Conservation (phyloP, 1,284 basidiomycete species). For the Sporisorium reilianum region DNA sequence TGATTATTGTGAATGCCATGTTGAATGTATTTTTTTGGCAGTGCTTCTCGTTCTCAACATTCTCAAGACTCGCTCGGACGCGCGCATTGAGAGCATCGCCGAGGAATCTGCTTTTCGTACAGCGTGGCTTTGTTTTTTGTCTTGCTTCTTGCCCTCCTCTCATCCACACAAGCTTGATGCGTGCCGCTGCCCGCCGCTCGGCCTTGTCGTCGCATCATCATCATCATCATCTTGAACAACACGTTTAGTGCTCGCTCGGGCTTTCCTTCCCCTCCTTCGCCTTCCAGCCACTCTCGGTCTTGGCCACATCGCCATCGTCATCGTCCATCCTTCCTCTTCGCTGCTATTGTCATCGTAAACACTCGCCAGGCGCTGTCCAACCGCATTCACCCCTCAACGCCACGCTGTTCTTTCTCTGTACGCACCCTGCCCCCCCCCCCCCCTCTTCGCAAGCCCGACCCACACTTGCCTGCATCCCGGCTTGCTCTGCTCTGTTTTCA, state of each 20-base stretch:
- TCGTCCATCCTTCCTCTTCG: constrained; percentile 4
- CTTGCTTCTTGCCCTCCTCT: neutral
- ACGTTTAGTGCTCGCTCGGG: constrained; percentile 17
- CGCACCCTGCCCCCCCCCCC: constrained; percentile 7
- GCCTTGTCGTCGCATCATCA: constrained; percentile 29
- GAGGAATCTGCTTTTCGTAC: constrained; percentile 16
- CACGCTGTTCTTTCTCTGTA: neutral
- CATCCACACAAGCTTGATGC: constrained; percentile 28
- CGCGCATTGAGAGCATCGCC: constrained; percentile 12
- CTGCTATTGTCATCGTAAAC: constrained; percentile 1
- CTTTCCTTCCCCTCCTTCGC: constrained; percentile 10
- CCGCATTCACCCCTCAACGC: neutral
- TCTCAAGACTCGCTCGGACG: constrained; percentile 5
- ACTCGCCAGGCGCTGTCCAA: constrained; percentile 2
- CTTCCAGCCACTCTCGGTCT: constrained; percentile 11
- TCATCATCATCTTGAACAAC: neutral
- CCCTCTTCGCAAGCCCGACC: constrained; percentile 20
- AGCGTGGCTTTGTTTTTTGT: constrained; percentile 17
- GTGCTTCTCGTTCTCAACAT: too few species aligned
- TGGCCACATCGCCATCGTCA: constrained; percentile 13
- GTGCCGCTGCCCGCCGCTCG: constrained; percentile 45
- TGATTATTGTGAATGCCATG: too few species aligned
- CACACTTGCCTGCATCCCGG: constrained; percentile 24
- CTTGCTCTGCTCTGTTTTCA: constrained; percentile 7
- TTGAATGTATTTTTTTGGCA: too few species aligned